These are phyloP conservation scores for Oldenlandia corymbosa DNA, from an alignment of 257 asterid genomes.

Conservation along the genomic window DNA sequence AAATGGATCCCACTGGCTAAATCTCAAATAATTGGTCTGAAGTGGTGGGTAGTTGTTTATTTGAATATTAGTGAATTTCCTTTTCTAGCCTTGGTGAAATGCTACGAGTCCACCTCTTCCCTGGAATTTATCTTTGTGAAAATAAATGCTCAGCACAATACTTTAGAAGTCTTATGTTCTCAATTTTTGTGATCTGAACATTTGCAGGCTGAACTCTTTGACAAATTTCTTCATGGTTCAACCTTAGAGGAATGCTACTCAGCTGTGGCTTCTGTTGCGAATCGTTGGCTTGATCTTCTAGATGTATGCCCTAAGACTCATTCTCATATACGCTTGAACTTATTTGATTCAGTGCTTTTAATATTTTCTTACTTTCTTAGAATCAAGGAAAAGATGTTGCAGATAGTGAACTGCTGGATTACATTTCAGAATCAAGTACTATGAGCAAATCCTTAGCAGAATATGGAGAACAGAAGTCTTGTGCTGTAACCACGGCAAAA, in stretches of 20 bases:
- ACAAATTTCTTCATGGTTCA: slow-evolving; percentile 88
- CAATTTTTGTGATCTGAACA: slow-evolving; percentile 14
- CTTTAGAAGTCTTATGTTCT: not conserved
- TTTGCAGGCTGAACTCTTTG: slow-evolving; percentile 93
- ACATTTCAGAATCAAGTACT: slow-evolving; percentile 97
- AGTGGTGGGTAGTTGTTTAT: not conserved
- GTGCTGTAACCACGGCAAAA: slow-evolving; percentile 97
- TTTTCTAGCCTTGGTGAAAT: not conserved
- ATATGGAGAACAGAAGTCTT: slow-evolving; percentile 91
- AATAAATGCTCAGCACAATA: not conserved
- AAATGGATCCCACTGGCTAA: not conserved
- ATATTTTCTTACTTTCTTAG: slow-evolving; percentile 48
- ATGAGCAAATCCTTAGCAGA: slow-evolving; percentile 98
- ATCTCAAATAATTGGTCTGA: not conserved
- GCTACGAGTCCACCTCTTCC: not conserved
- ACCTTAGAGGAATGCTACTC: slow-evolving; percentile 89
- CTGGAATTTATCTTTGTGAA: not conserved
- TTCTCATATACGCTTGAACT: not conserved
- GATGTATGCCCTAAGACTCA: slow-evolving; percentile 50
- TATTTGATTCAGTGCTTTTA: too few species aligned
- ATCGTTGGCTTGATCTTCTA: slow-evolving; percentile 98
- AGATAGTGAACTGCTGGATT: slow-evolving; percentile 86
- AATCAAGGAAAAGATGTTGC: slow-evolving; percentile 90
- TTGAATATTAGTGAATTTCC: not conserved
- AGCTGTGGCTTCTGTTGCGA: slow-evolving; percentile 93